These are phyloP conservation scores for Drechslerella stenobrocha DNA, from an alignment of 2,329 filamentous ascomycete genomes.

Conservation along the genomic window DNA sequence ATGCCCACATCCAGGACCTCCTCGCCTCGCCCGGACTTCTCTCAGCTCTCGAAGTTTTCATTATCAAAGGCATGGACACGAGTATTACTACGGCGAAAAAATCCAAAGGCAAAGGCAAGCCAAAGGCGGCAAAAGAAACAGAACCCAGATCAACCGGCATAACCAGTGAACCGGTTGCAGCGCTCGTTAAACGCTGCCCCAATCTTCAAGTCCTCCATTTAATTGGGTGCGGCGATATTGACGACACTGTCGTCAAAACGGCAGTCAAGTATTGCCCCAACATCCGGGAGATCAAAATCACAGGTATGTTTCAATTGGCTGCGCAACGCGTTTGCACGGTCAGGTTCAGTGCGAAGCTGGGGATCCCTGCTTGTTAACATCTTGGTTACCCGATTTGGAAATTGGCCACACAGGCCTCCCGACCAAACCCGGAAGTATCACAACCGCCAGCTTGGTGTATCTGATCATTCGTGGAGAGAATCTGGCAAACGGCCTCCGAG, in stretches of 20 bases:
- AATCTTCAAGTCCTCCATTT: slow-evolving; percentile 24
- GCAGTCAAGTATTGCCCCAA: slow-evolving; percentile 15
- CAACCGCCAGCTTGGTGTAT: slow-evolving; percentile 21
- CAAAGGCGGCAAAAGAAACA: background rate
- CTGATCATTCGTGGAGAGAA: slow-evolving; percentile 1
- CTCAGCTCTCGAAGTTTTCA: slow-evolving; percentile 23
- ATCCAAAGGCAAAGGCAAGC: slow-evolving; percentile 13
- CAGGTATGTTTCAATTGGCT: slow-evolving; percentile 12
- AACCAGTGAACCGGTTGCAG: slow-evolving; percentile 11
- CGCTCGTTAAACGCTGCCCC: slow-evolving; percentile 3
- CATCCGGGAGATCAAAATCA: slow-evolving; percentile 20
- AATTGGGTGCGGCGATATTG: slow-evolving; percentile 10
- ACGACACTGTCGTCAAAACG: slow-evolving; percentile 18
- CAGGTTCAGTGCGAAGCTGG: no score
- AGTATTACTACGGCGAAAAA: background rate
- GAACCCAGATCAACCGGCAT: slow-evolving; percentile 14
- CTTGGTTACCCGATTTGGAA: slow-evolving; percentile 13
- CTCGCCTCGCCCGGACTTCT: slow-evolving; percentile 10
- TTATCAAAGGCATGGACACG: slow-evolving; percentile 32
- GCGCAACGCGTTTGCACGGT: slow-evolving; percentile 11
- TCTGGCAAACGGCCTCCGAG: background rate
- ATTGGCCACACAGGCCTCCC: slow-evolving; percentile 29
- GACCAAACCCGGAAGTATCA: slow-evolving; percentile 17
- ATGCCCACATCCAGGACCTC: slow-evolving; percentile 30
- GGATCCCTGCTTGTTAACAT: slow-evolving; percentile 13